A percentile compares a stretch with the other conserved stretches of the same genome.
Conservation (phyloP, 371 early-diverging fungal species). For the Syncephalastrum racemosum region DNA sequence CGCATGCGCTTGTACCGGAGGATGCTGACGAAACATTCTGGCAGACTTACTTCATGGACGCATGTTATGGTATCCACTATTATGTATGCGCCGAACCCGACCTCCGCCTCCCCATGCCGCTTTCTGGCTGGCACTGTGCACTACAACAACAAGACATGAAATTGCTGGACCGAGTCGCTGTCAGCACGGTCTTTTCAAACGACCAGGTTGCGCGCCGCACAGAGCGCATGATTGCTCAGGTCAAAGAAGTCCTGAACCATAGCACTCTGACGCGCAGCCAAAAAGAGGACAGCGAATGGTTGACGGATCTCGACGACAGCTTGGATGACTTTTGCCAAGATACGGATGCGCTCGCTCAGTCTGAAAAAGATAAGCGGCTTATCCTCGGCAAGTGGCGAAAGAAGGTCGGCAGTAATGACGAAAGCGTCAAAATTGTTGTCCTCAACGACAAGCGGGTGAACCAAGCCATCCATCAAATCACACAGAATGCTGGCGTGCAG, state of each 20-base stretch:
- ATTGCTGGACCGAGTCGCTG: constrained; percentile 33
- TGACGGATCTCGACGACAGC: constrained; percentile 45
- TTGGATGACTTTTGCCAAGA: constrained; percentile 53
- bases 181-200: constrained; percentile 35
- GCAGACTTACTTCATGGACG: constrained; percentile 43
- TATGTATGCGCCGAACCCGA: constrained; percentile 40
- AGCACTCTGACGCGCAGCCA: constrained; percentile 6
- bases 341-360: constrained; percentile 16
- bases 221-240: constrained; percentile 40
- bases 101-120: constrained; percentile 30
- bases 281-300: constrained; percentile 41
- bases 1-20: constrained; percentile 30
- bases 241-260: constrained; percentile 28
- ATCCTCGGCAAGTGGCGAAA: constrained; percentile 47
- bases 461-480: constrained; percentile 44
- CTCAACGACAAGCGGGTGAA: constrained; percentile 52
- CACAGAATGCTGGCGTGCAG: constrained; percentile 47
- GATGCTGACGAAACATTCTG: constrained; percentile 37
- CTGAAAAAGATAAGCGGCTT: constrained; percentile 30
- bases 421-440: constrained; percentile 46
- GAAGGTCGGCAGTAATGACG: constrained; percentile 49
- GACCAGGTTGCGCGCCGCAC: constrained; percentile 37
- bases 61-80: constrained; percentile 50
- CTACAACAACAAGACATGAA: constrained; percentile 12
- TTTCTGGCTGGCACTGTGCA: constrained; percentile 44